Base-by-base conservation (phyloP, 2,329 filamentous ascomycete genomes). In the Microsporum ferrugineum region DNA sequence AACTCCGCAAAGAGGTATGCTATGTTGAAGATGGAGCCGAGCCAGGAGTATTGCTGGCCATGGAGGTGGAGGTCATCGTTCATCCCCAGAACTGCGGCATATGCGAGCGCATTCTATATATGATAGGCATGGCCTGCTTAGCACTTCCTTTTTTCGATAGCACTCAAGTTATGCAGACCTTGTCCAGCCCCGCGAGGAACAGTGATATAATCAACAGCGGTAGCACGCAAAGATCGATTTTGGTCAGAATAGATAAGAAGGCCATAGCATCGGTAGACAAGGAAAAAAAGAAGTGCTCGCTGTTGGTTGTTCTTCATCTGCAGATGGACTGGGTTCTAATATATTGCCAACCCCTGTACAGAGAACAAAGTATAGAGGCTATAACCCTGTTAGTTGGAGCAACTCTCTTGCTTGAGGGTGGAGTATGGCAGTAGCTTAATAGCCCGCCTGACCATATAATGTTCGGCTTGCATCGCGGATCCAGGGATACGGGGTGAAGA, bases 1-100 rank as follows among this genome's bases (percentile, higher is more conserved):
- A 74, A 74, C 61, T 76, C 71, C 43, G 76, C 76, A 3, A 74
- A 36, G 23, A 77, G 74, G 65, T 79, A 80, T 1, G 76, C 71
- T 45, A 80, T 79, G 66, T 81, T 80, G 67, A 82, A 82, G 39
- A 81, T 77, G 0, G 78, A 82, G 38, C 80, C 68, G 5, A 82
- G 75, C 75, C 78, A 79, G 8, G 77, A 68, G 65, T 82, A 82
- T 31, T 72, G 69, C n/a, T 75, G 70, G 10, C 75, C 74, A n/a
- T 69, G 66, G 17, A 84, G 71, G 7, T 76, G 61, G 14, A 84
- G 74, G 33, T 80, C 78, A 51, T 77, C 69, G 58, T 73, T 64
- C 79, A 83, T 81, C 41, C 80, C 80, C 1, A 80, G 79, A 51
- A 81, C 80, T 63, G 76, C 73, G 0, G 80, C 80, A 74, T 82